phyloP scores from a whole-genome alignment of 2,329 filamentous ascomycete species.

The Cladobotryum mycophilum region DNA sequence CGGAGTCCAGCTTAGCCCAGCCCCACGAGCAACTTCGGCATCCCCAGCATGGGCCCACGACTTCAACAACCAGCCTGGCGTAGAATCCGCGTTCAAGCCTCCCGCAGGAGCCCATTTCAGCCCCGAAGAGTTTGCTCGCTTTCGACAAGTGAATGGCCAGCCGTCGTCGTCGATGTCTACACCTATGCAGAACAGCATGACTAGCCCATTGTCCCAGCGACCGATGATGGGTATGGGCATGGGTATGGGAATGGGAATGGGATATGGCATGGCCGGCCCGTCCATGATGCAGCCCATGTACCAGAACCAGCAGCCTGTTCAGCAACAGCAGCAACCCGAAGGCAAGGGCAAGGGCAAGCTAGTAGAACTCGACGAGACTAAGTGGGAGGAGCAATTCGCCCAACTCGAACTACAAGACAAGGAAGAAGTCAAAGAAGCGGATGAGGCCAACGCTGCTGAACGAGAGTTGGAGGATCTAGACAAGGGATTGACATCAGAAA shows the following conservation, averaged over 20 bases:
- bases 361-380: conserved; percentile 85
- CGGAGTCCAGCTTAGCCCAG: conserved; percentile 41
- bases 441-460: conserved; percentile 68
- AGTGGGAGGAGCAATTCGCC: conserved; percentile 96
- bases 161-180: conserved; percentile 45
- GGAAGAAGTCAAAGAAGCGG: conserved; percentile 38
- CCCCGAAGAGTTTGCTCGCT: conserved; percentile 80
- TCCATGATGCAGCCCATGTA: conserved; percentile 47
- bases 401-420: conserved; percentile 69
- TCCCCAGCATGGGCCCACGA: conserved; percentile 50
- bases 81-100: conserved; percentile 65
- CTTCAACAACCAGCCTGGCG: conserved; percentile 53
- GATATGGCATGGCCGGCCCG: conserved; percentile 32
- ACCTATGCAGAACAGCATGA: conserved; percentile 51
- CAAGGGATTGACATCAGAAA: conserved; percentile 59
- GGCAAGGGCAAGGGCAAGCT: conserved; percentile 83
- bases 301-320: conserved; percentile 42
- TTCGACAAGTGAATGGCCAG: conserved; percentile 66
- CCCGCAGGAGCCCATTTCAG: conserved; percentile 59
- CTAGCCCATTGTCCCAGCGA: conserved; percentile 43
- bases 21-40: conserved; percentile 47
- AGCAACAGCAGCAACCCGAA: conserved; percentile 43
- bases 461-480: conserved; percentile 85
- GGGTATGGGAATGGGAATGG: conserved; percentile 46
- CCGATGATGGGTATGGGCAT: conserved; percentile 55